Evolutionary conservation across 2,329 filamentous ascomycete genomes (phyloP).

Genomic region (Biscogniauxia mediterranea): DNA sequence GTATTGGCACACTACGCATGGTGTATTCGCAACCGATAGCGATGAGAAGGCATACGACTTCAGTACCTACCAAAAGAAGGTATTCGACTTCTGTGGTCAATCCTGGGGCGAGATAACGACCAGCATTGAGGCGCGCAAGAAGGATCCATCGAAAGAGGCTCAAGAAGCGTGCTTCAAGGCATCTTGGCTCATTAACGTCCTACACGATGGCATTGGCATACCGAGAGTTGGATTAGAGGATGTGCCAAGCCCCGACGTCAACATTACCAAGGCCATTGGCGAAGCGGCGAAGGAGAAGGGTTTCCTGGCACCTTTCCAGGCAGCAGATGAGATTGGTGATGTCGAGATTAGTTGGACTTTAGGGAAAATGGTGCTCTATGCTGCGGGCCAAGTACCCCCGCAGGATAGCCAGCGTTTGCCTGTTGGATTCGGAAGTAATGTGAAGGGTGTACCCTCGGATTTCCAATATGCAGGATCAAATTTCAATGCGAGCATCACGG

Average conservation of each 20-base stretch:
- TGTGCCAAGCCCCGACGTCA: slow-evolving; percentile 51
- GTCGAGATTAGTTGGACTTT: slow-evolving; percentile 97
- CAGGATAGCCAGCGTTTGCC: slow-evolving; percentile 58
- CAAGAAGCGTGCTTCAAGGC: slow-evolving; percentile 95
- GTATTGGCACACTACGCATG: slow-evolving; percentile 98
- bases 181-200: slow-evolving; percentile 93
- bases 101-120: slow-evolving; percentile 76
- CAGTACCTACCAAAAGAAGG: slow-evolving; percentile 80
- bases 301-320: slow-evolving; percentile 83
- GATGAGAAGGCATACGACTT: slow-evolving; percentile 82
- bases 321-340: slow-evolving; percentile 86
- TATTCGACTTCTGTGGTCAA: slow-evolving; percentile 79
- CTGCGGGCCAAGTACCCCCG: slow-evolving; percentile 80
- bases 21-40: slow-evolving; percentile 78
- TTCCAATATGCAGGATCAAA: slow-evolving; percentile 79
- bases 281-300: slow-evolving; percentile 70
- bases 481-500: slow-evolving; percentile 35
- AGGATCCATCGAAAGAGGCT: slow-evolving; percentile 75
- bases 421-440: slow-evolving; percentile 91
- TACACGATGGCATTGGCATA: slow-evolving; percentile 94
- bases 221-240: slow-evolving; percentile 79
- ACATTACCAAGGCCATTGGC: slow-evolving; percentile 69
- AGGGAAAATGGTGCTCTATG: slow-evolving; percentile 94
- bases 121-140: slow-evolving; percentile 64
- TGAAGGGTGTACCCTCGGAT: slow-evolving; percentile 64